Evolutionary conservation across 441 rosid species (phyloP), one percentile per base, ranked within the genome.

Genomic region (Eutrema salsugineum): DNA sequence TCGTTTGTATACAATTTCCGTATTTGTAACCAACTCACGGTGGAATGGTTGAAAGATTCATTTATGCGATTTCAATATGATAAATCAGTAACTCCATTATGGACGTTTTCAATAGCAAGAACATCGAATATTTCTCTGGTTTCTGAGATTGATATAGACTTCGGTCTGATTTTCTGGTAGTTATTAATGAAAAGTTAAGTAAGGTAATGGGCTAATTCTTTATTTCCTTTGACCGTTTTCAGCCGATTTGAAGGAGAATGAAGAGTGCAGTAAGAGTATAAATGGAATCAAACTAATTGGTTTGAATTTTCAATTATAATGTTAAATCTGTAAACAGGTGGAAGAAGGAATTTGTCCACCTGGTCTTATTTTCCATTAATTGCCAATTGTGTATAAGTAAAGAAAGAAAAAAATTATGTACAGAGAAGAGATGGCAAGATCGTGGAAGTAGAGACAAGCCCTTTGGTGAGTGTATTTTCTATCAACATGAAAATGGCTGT

Each of bases 401-500:
- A 30, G 8, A 51, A 33, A 30, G 6, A 15, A 33, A 43, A 39
- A 48, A 30, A 42, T 19, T 68, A 75, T 75, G 65, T 75, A 75
- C 78, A 75, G 14, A 73, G 53, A 58, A 39, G 38, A 66, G 40
- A 66, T 48, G 33, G 12, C 47, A 39, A 24, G 46, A 49, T 59
- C 14, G 30, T 70, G 39, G 38, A 44, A 60, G 42, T 46, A 54
- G 64, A 68, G 63, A 17, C 36, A 2, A 35, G 28, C 40, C 48
- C 40, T 48, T 24, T 46, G 66, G 54, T 47, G 54, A 19, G 33
- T 8, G 51, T 40, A 54, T 11, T 66, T 48, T 14, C 24, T 19
- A 59, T 27, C 63, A 53, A 63, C 70, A 68, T 36, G 74, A 75
- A 62, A 62, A 68, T 53, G 78, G 74, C 33, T 68, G 68, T 64